Conservation (phyloP, 331 rosid genomes). For the Acacia pycnantha region DNA sequence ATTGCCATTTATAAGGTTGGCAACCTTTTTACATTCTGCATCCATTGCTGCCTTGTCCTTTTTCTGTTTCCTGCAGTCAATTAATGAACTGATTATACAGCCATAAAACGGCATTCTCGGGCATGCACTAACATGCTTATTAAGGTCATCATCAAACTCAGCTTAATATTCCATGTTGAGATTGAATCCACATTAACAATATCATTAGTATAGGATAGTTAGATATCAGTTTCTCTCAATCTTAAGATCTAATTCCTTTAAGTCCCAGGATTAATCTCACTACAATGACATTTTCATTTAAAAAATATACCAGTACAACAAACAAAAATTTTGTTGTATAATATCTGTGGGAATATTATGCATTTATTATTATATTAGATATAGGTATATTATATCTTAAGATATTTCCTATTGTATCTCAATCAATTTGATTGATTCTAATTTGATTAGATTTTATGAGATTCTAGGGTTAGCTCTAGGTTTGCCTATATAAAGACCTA, state of each 20-base stretch:
- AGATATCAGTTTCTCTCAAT: not conserved
- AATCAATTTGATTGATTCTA: too few species aligned
- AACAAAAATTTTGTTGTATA: not conserved
- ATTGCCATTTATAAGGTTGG: conserved; percentile 40
- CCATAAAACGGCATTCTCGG: not conserved
- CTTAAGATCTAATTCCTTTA: not conserved
- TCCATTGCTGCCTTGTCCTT: conserved; percentile 54
- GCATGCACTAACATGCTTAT: conserved; percentile 6
- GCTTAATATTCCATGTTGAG: conserved; percentile 3
- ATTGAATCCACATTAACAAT: not conserved
- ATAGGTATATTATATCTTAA: too few species aligned
- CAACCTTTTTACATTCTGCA: conserved; percentile 48
- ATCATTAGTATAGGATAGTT: not conserved
- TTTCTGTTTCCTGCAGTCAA: conserved; percentile 59
- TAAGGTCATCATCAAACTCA: not conserved
- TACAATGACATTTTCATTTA: not conserved
- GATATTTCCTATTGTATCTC: too few species aligned
- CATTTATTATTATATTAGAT: too few species aligned
- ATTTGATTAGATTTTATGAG: too few species aligned
- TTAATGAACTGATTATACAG: conserved; percentile 19
- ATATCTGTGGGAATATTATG: too few species aligned
- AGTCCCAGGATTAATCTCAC: not conserved
- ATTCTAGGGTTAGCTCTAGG: too few species aligned
- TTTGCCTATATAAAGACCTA: too few species aligned
- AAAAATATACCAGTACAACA: not conserved